Percentiles rank a stretch among this genome's conserved stretches.
Evolutionary conservation across 1,284 basidiomycete genomes (phyloP).

Genomic region (Boletus albobrunnescens): DNA sequence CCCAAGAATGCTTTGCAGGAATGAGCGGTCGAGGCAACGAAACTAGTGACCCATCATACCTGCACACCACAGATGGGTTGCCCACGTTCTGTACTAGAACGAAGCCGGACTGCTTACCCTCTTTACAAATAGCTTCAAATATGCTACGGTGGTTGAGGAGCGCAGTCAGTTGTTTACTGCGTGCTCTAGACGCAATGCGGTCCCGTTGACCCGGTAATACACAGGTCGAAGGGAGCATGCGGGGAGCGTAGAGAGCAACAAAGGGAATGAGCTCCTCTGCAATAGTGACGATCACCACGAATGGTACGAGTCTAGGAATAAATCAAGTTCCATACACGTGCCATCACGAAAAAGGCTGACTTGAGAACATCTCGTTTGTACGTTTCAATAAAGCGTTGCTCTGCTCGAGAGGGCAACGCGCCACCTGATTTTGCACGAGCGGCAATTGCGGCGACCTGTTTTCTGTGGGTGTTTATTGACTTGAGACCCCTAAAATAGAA

Average conservation of each 20-base stretch:
- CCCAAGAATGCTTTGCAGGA: conserved; percentile 46
- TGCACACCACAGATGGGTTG: conserved; percentile 34
- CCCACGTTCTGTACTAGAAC: conserved; percentile 26
- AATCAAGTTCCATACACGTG: conserved; percentile 1
- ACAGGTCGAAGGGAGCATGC: conserved; percentile 82
- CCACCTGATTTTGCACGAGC: conserved; percentile 55
- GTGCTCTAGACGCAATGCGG: conserved; percentile 61
- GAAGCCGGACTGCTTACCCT: conserved; percentile 28
- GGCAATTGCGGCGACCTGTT: conserved; percentile 50
- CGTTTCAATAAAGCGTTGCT: conserved; percentile 61
- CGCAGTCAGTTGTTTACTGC: conserved; percentile 46
- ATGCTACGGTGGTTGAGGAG: conserved; percentile 30
- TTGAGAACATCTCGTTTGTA: conserved; percentile 65
- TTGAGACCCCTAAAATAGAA: conserved; percentile 74
- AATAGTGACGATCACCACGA: conserved; percentile 70
- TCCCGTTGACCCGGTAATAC: conserved; percentile 78
- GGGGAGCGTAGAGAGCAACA: conserved; percentile 82
- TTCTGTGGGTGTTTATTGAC: conserved; percentile 59
- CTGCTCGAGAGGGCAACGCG: conserved; percentile 55
- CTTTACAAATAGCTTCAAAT: conserved; percentile 35
- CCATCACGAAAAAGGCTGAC: conserved; percentile 35
- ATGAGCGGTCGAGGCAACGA: conserved; percentile 1
- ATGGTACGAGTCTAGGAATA: conserved; percentile 66
- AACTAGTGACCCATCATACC: conserved; percentile 31
- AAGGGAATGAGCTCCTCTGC: conserved; percentile 82